Conservation (phyloP, 805 yeast species). For the Clavispora asparagi region DNA sequence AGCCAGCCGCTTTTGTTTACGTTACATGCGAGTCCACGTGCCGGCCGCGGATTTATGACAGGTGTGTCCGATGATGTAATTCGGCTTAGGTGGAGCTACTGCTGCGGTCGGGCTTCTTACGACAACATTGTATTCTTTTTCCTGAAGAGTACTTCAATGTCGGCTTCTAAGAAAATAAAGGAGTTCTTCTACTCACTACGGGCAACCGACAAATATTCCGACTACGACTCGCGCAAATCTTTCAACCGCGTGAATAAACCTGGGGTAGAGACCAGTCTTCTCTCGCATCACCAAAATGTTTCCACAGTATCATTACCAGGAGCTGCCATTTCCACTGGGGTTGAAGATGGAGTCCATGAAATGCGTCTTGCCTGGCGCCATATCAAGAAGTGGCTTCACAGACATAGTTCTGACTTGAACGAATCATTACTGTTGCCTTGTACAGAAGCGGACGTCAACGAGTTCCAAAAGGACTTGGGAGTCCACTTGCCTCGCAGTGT, state of each 20-base stretch:
- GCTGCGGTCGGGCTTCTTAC: neutral
- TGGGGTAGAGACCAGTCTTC: conserved; percentile 27
- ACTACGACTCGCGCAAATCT: conserved; percentile 48
- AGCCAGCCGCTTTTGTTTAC: neutral
- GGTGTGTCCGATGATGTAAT: neutral
- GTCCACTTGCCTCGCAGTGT: conserved; percentile 76
- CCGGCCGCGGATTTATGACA: neutral
- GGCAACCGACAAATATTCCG: conserved; percentile 68
- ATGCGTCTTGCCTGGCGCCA: conserved; percentile 81
- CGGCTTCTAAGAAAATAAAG: conserved; percentile 39
- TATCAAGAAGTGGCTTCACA: conserved; percentile 76
- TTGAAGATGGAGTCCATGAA: conserved; percentile 68
- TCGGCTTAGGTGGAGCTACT: neutral
- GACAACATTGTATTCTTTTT: neutral
- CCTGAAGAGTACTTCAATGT: conserved; percentile 11
- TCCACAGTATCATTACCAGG: conserved; percentile 15
- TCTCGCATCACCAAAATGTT: conserved; percentile 25
- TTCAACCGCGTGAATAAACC: conserved; percentile 41
- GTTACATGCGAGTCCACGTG: neutral
- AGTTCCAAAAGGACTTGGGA: conserved; percentile 77
- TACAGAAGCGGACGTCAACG: conserved; percentile 71
- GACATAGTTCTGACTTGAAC: conserved; percentile 73
- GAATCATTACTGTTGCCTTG: conserved; percentile 77
- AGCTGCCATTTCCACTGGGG: conserved; percentile 15
- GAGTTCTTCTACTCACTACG: conserved; percentile 60